phyloP scores from a whole-genome alignment of 768 basidiomycete genomes.

The Panaeolus cyanescens region DNA sequence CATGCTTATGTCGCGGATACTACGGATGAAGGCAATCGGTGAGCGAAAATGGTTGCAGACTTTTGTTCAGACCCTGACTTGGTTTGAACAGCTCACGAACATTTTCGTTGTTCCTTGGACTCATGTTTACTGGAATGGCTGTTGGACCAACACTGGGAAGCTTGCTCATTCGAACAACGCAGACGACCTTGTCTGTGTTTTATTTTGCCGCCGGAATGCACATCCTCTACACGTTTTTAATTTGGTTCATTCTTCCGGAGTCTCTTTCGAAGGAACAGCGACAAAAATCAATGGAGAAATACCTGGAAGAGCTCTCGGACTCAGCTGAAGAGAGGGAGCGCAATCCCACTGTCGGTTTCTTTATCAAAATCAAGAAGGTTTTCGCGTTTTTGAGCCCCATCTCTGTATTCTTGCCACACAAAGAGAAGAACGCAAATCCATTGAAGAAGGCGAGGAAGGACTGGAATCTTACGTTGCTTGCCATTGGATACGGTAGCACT shows the following conservation, averaged over 20 bases:
- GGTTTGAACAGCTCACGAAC: constrained; percentile 51
- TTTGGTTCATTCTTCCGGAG: constrained; percentile 74
- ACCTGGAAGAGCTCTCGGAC: constrained; percentile 33
- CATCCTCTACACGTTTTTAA: constrained; percentile 45
- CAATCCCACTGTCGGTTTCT: constrained; percentile 20
- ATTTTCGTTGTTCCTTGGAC: constrained; percentile 67
- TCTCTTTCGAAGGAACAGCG: constrained; percentile 61
- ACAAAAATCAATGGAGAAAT: constrained; percentile 36
- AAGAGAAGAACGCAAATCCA: constrained; percentile 32
- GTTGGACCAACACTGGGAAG: constrained; percentile 76
- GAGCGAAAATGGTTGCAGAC: not conserved
- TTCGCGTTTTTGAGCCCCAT: constrained; percentile 76
- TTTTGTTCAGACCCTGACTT: constrained; percentile 2
- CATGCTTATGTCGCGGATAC: constrained; percentile 77
- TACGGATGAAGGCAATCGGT: constrained; percentile 57
- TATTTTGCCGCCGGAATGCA: constrained; percentile 61
- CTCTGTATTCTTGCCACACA: constrained; percentile 56
- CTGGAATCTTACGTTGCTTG: constrained; percentile 67
- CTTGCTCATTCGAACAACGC: constrained; percentile 60
- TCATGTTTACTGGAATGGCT: constrained; percentile 74
- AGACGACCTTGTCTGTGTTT: constrained; percentile 64
- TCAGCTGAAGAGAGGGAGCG: constrained; percentile 14
- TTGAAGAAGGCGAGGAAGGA: constrained; percentile 47
- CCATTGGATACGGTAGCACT: constrained; percentile 50
- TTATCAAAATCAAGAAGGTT: constrained; percentile 43